A percentile compares a stretch with the other conserved stretches of the same genome.
Conservation (phyloP, 371 early-diverging fungal species). For the Rhizomucor pusillus region DNA sequence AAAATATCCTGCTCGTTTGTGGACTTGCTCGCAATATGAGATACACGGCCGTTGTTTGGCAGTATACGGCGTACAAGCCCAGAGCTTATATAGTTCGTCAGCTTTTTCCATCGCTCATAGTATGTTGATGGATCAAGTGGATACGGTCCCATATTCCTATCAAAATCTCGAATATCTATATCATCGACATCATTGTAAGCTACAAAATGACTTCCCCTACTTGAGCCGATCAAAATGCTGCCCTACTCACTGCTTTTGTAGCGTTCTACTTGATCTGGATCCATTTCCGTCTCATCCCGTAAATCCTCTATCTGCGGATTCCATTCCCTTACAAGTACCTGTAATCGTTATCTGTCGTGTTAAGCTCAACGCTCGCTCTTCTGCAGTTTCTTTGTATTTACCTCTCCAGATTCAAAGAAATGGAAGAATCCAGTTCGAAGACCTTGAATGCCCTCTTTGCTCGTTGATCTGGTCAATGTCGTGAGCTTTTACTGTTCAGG, state of each 20-base stretch:
- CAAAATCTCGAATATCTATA: conserved; percentile 78
- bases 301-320: conserved; percentile 55
- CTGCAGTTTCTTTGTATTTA: conserved; percentile 6
- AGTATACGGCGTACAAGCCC: conserved; percentile 58
- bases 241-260: conserved; percentile 35
- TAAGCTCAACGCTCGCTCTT: too few species aligned
- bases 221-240: not conserved
- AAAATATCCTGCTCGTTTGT: conserved; percentile 10
- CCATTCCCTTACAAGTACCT: conserved; percentile 79
- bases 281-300: conserved; percentile 43
- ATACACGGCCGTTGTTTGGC: conserved; percentile 57
- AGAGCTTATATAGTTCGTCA: conserved; percentile 65
- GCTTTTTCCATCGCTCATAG: conserved; percentile 70
- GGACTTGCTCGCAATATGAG: conserved; percentile 32
- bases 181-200: conserved; percentile 1
- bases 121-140: conserved; percentile 67
- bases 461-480: conserved; percentile 35
- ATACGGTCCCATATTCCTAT: conserved; percentile 84
- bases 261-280: conserved; percentile 47
- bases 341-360: not conserved
- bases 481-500: not conserved
- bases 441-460: conserved; percentile 57
- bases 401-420: conserved; percentile 66
- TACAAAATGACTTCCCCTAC: not conserved
- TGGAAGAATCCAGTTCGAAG: conserved; percentile 77